Evolutionary conservation across 2,329 filamentous ascomycete genomes (phyloP).

Genomic region (Microcera coccophila): DNA sequence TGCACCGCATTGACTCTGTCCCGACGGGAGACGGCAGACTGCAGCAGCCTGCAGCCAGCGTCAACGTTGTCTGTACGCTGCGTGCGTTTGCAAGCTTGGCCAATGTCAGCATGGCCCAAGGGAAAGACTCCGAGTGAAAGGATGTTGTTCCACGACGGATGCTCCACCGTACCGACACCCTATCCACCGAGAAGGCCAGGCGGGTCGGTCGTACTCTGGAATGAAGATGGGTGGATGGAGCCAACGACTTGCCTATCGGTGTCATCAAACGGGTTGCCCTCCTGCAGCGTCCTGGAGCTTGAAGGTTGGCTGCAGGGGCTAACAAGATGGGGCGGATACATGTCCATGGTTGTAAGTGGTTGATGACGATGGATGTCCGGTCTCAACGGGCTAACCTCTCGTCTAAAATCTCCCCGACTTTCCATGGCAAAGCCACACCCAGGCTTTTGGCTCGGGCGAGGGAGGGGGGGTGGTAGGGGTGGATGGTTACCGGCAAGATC

Average conservation of each 20-base stretch:
- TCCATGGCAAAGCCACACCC: neutral
- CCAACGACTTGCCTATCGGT: neutral
- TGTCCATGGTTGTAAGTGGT: slow-evolving; percentile 1
- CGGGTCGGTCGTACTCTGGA: neutral
- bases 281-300: slow-evolving; percentile 1
- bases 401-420: neutral
- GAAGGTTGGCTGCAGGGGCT: slow-evolving; percentile 1
- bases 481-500: neutral
- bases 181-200: no score
- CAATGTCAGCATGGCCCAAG: neutral
- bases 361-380: neutral
- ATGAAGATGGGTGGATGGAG: neutral
- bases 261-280: neutral
- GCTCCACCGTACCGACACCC: neutral
- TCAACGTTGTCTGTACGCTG: no score
- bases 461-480: neutral
- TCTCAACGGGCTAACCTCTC: neutral
- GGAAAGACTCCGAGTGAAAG: neutral
- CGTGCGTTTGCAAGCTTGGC: no score
- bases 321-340: neutral
- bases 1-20: neutral
- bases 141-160: neutral
- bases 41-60: no score
- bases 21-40: neutral
- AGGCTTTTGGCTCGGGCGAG: neutral